Percentiles rank a stretch among this genome's conserved stretches.
These are phyloP conservation scores for Yarrowia alimentaria DNA, from an alignment of 805 yeast genomes.

Conservation along the genomic window DNA sequence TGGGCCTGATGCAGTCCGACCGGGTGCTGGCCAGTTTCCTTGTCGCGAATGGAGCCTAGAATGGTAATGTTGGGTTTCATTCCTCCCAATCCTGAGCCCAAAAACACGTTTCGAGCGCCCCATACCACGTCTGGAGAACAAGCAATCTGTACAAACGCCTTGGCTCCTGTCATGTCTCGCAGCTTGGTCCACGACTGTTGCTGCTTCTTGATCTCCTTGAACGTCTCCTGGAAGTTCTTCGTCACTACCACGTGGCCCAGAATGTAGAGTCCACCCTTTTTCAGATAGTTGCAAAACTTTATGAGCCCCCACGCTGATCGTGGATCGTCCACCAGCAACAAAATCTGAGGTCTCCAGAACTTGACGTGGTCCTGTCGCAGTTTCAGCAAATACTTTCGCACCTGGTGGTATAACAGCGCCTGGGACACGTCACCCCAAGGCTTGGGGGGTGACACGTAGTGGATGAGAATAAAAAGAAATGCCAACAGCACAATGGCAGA, in stretches of 20 bases:
- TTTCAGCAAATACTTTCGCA: constrained; percentile 80
- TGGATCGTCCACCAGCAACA: constrained; percentile 86
- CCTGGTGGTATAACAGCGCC: constrained; percentile 92
- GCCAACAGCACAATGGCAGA: constrained; percentile 65
- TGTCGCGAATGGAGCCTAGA: constrained; percentile 78
- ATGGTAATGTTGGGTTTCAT: constrained; percentile 97
- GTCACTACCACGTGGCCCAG: constrained; percentile 86
- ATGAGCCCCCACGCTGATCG: constrained; percentile 88
- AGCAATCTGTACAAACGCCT: constrained; percentile 92
- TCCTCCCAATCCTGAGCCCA: constrained; percentile 97
- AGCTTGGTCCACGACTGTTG: constrained; percentile 79
- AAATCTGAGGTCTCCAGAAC: constrained; percentile 96
- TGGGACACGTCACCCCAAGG: constrained; percentile 99
- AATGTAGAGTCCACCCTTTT: constrained; percentile 91
- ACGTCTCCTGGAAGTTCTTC: constrained; percentile 59
- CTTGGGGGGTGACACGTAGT: constrained; percentile 89
- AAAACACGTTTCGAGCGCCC: constrained; percentile 90
- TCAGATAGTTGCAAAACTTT: constrained; percentile 87
- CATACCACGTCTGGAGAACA: constrained; percentile 84
- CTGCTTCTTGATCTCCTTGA: constrained; percentile 67
- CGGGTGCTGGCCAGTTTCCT: constrained; percentile 32
- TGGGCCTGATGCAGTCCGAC: constrained; percentile 30
- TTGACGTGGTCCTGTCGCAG: constrained; percentile 90
- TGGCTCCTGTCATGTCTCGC: constrained; percentile 71
- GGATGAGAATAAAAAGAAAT: constrained; percentile 72